These are phyloP conservation scores for Talaromyces atroroseus DNA, from an alignment of 2,329 filamentous ascomycete genomes.

Conservation along the genomic window DNA sequence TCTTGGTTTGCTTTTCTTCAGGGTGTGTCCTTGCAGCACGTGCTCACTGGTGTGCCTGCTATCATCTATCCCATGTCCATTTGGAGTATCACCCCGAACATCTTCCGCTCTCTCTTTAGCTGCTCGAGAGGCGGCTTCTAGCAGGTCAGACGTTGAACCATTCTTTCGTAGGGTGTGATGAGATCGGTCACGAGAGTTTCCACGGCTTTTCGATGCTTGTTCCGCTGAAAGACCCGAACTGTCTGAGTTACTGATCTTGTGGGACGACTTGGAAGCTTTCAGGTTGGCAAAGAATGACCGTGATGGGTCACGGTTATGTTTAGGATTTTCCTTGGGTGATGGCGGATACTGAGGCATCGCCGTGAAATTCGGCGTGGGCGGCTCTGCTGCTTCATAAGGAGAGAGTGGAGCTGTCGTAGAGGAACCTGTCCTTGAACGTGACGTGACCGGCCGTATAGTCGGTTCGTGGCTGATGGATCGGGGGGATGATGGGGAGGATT, in stretches of 20 bases:
- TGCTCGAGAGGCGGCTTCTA: slow-evolving; percentile 25
- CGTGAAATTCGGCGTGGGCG: slow-evolving; percentile 39
- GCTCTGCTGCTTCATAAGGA: slow-evolving; percentile 22
- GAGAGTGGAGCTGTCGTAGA: slow-evolving; percentile 27
- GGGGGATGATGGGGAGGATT: slow-evolving; percentile 33
- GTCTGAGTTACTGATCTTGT: slow-evolving; percentile 38
- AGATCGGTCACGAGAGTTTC: slow-evolving; percentile 41
- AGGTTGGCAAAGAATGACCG: slow-evolving; percentile 44
- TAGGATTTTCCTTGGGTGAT: slow-evolving; percentile 36
- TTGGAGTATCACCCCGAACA: slow-evolving; percentile 19
- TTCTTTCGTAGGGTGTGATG: slow-evolving; percentile 31
- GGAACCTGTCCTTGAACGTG: slow-evolving; percentile 27
- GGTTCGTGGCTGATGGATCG: slow-evolving; percentile 29
- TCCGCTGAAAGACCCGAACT: slow-evolving; percentile 32
- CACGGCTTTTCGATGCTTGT: slow-evolving; percentile 34
- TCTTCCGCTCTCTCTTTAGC: slow-evolving; percentile 20
- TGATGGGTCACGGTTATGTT: slow-evolving; percentile 41
- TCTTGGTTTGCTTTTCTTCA: slow-evolving; percentile 41
- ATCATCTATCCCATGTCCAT: slow-evolving; percentile 24
- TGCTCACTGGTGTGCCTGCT: background rate
- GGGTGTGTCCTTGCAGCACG: slow-evolving; percentile 4
- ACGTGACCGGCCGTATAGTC: slow-evolving; percentile 38
- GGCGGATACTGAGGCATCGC: slow-evolving; percentile 43
- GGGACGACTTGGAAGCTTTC: slow-evolving; percentile 42
- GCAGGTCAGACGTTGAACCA: slow-evolving; percentile 40